These are phyloP conservation scores for Dacryopinax spathularia DNA, from an alignment of 768 basidiomycete genomes.

Conservation along the genomic window DNA sequence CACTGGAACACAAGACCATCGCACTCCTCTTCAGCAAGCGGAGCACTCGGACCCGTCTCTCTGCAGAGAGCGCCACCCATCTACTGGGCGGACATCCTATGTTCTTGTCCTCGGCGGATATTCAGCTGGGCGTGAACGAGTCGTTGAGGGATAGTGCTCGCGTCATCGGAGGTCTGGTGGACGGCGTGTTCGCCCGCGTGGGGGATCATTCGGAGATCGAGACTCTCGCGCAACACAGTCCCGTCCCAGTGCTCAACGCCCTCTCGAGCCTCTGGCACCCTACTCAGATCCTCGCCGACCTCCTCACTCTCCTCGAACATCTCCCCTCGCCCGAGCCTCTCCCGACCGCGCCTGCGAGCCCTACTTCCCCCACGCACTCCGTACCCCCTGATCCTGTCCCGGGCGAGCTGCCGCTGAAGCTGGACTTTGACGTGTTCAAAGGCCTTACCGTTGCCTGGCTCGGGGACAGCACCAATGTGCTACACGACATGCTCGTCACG, in stretches of 20 bases:
- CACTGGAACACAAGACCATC: conserved; percentile 67
- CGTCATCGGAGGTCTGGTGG: conserved; percentile 87
- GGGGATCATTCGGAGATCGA: conserved; percentile 87
- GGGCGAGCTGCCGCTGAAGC: conserved; percentile 27
- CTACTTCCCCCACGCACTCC: not conserved
- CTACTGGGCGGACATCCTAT: conserved; percentile 79
- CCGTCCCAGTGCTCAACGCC: conserved; percentile 91
- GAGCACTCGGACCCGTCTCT: conserved; percentile 78
- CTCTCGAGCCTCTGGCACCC: conserved; percentile 94
- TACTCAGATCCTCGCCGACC: conserved; percentile 85
- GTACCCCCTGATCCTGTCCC: conserved; percentile 6
- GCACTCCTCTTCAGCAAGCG: conserved; percentile 88
- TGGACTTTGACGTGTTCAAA: conserved; percentile 29
- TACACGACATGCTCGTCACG: conserved; percentile 94
- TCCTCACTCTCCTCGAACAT: conserved; percentile 77
- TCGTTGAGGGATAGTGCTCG: conserved; percentile 64
- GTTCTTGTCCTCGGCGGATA: conserved; percentile 80
- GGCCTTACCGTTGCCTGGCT: conserved; percentile 86
- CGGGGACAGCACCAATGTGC: conserved; percentile 87
- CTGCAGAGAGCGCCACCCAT: conserved; percentile 67
- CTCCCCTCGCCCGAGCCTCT: conserved; percentile 22
- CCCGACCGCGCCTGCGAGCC: conserved; percentile 16
- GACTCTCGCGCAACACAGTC: conserved; percentile 77
- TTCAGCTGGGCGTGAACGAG: conserved; percentile 95
- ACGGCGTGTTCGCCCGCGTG: conserved; percentile 94